Percentiles rank a stretch among this genome's conserved stretches.
These are phyloP conservation scores for Pichia eremophila DNA, from an alignment of 805 yeast genomes.

Conservation along the genomic window DNA sequence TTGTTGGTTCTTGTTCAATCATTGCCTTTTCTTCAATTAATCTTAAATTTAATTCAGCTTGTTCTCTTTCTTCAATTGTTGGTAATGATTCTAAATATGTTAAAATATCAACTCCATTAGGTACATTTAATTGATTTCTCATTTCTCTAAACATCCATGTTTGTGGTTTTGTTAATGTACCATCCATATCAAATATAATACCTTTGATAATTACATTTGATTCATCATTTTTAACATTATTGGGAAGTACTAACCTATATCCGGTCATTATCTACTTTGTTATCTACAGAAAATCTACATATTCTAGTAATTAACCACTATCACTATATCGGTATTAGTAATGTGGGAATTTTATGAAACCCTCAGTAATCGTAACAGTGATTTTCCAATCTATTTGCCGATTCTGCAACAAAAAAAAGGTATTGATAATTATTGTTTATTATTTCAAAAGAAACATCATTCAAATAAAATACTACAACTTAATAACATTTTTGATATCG, in stretches of 20 bases:
- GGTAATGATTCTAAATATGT: conserved; percentile 31
- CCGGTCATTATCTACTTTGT: background rate
- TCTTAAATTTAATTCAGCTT: conserved; percentile 39
- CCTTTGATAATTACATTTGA: conserved; percentile 26
- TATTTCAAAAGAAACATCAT: too few relatives aligned
- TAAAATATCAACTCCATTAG: conserved; percentile 39
- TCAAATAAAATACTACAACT: too few relatives aligned
- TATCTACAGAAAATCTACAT: too few relatives aligned
- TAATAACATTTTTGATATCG: too few relatives aligned
- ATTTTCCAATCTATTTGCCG: too few relatives aligned
- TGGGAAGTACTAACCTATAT: background rate
- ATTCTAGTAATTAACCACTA: too few relatives aligned
- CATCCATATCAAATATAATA: conserved; percentile 71
- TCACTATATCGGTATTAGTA: too few relatives aligned
- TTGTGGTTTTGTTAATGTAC: conserved; percentile 62
- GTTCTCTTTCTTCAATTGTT: conserved; percentile 26
- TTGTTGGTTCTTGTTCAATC: conserved; percentile 44
- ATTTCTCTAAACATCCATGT: conserved; percentile 37
- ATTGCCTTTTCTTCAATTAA: conserved; percentile 55
- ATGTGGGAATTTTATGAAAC: too few relatives aligned
- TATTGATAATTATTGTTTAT: too few relatives aligned
- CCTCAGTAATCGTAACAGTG: too few relatives aligned
- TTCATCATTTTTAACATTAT: too few relatives aligned
- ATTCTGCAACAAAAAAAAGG: too few relatives aligned
- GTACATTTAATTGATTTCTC: conserved; percentile 42